These are phyloP conservation scores for Novymonas esmeraldas DNA, from an alignment of 208 protist genomes.

Conservation along the genomic window DNA sequence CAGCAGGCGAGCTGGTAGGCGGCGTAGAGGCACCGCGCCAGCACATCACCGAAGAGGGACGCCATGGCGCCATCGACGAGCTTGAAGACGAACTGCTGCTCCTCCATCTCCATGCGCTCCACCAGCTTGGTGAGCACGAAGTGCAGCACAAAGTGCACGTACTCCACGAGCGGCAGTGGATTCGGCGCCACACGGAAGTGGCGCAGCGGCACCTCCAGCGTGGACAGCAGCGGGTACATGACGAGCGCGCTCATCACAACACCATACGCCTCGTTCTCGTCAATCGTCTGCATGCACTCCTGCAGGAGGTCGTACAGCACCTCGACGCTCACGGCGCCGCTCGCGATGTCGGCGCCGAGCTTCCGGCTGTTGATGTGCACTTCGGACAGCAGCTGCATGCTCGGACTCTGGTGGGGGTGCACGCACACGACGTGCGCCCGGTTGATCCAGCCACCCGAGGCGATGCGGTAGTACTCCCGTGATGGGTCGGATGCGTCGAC, in stretches of 20 bases:
- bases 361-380: constrained; percentile 29
- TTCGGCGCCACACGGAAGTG: constrained; percentile 17
- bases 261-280: constrained; percentile 66
- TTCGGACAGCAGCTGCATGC: constrained; percentile 32
- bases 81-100: constrained; percentile 29
- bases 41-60: constrained; percentile 71
- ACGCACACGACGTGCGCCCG: constrained; percentile 66
- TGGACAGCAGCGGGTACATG: constrained; percentile 59
- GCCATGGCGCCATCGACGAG: constrained; percentile 48
- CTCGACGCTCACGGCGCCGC: constrained; percentile 17
- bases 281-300: constrained; percentile 73
- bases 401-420: constrained; percentile 31
- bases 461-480: constrained; percentile 67
- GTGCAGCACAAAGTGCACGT: constrained; percentile 63
- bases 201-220: constrained; percentile 17
- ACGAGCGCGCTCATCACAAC: constrained; percentile 69
- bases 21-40: constrained; percentile 56
- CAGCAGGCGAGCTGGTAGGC: constrained; percentile 48
- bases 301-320: constrained; percentile 44
- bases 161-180: constrained; percentile 41
- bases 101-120: constrained; percentile 40
- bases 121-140: constrained; percentile 57
- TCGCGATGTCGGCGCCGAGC: constrained; percentile 26
- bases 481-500: constrained; percentile 44
- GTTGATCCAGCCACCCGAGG: constrained; percentile 79